phyloP scores from a whole-genome alignment of 306 rosid genomes.

The Medicago ruthenica region DNA sequence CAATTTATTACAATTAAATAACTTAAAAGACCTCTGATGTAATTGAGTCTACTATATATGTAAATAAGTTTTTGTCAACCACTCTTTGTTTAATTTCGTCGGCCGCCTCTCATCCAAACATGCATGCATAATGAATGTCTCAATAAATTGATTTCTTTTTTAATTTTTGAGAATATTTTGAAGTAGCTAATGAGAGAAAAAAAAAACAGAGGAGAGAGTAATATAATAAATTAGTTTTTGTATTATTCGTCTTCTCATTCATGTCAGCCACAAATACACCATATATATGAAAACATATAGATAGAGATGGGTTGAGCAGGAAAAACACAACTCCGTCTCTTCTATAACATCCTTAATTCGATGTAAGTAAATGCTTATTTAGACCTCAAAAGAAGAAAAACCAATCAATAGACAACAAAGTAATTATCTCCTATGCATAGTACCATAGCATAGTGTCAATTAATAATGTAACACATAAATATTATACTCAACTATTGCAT shows the following conservation, averaged over 20 bases:
- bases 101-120: not conserved
- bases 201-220: not conserved
- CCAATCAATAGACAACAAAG: not conserved
- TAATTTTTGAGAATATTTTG: not conserved
- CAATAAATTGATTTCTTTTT: too few relatives aligned
- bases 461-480: slow-evolving; percentile 50
- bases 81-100: too few relatives aligned
- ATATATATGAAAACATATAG: not conserved
- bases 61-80: too few relatives aligned
- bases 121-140: not conserved
- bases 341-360: not conserved
- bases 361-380: not conserved
- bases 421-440: not conserved
- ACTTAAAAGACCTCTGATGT: too few relatives aligned
- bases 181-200: not conserved
- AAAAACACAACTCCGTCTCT: not conserved
- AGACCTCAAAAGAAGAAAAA: not conserved
- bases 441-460: not conserved
- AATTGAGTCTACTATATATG: too few relatives aligned
- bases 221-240: not conserved
- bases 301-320: not conserved
- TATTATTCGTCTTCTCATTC: not conserved
- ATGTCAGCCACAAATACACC: not conserved
- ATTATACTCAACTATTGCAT: slow-evolving; percentile 70
- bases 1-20: too few relatives aligned